These are phyloP conservation scores for Chlamydomonas schloesseri DNA, from an alignment of 139 green algal species.

Conservation along the genomic window DNA sequence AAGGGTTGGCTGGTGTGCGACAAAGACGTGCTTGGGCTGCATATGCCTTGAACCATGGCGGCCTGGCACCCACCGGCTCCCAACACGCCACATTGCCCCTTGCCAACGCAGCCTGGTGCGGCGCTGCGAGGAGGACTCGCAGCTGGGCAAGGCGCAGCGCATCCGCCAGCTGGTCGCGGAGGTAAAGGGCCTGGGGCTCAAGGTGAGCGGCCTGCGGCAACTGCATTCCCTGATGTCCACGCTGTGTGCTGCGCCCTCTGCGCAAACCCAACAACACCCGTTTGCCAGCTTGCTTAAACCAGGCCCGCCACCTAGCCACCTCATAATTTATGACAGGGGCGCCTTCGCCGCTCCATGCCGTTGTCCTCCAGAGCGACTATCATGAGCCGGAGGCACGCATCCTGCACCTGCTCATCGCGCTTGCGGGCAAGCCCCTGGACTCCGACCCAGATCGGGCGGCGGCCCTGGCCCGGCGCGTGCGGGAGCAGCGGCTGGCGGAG, in stretches of 20 bases:
- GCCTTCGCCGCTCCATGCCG: not conserved
- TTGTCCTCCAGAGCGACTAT: constrained; percentile 15
- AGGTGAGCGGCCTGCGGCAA: not conserved
- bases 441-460: not conserved
- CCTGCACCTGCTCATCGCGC: constrained; percentile 4
- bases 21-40: too few species aligned
- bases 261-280: not conserved
- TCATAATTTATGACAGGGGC: too few species aligned
- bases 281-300: not conserved
- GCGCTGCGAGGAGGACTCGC: constrained; percentile 23
- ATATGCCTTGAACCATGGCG: not conserved
- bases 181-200: not conserved
- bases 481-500: not conserved
- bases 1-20: too few species aligned
- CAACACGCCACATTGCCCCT: too few species aligned
- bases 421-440: constrained; percentile 10
- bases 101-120: not conserved
- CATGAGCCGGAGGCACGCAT: constrained; percentile 5
- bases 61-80: too few species aligned
- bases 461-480: not conserved
- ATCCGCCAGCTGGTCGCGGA: not conserved
- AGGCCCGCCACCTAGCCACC: not conserved
- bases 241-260: not conserved
- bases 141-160: not conserved
- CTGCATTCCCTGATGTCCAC: not conserved